Evolutionary conservation across 305 asterid species (phyloP).

Genomic region (Fraxinus greggii): DNA sequence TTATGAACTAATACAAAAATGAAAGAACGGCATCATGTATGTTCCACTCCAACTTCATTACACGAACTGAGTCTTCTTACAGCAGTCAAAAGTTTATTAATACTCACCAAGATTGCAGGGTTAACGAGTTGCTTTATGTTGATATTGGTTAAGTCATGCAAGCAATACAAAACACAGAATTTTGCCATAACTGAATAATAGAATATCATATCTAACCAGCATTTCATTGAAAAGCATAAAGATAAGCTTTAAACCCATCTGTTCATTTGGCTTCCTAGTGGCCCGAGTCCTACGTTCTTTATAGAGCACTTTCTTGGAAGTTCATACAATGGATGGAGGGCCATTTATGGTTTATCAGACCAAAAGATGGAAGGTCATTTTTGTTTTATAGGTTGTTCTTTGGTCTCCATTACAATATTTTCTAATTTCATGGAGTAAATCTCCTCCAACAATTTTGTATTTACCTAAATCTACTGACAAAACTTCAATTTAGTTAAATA

Average conservation of each 20-base stretch:
- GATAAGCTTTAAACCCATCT: neutral
- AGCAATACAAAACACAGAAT: neutral
- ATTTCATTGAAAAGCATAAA: neutral
- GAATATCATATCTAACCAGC: neutral
- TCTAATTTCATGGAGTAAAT: neutral
- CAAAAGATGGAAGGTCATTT: neutral
- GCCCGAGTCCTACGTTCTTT: neutral
- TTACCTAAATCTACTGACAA: neutral
- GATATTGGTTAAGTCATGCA: neutral
- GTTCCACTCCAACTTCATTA: neutral
- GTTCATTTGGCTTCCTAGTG: slow-evolving; percentile 1
- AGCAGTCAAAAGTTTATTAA: neutral
- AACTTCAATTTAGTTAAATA: neutral
- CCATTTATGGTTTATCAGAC: neutral
- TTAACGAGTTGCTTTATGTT: neutral
- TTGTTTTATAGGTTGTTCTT: neutral
- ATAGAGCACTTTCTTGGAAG: neutral
- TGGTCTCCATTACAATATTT: neutral
- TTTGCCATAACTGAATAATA: neutral
- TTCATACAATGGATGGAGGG: neutral
- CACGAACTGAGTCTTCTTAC: neutral
- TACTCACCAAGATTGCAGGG: neutral
- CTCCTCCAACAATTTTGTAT: neutral
- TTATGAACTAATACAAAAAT: neutral
- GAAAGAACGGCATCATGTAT: neutral